Evolutionary conservation across 768 basidiomycete species (phyloP), one percentile per base, ranked within the genome.

Genomic region (Lactarius deliciosus): DNA sequence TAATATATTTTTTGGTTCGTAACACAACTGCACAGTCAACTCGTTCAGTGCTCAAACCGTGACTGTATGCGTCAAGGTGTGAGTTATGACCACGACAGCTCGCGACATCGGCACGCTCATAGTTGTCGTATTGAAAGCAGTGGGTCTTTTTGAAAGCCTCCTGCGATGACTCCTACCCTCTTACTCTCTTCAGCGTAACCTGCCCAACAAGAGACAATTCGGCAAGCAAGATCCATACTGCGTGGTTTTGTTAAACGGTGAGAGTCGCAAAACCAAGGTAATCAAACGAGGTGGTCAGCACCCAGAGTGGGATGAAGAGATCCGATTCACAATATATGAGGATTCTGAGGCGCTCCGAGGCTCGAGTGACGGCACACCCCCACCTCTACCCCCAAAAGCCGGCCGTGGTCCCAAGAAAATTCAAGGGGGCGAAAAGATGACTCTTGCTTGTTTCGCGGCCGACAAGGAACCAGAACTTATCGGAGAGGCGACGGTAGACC

Each of bases 221-320:
- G 92, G 92, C 70, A 99, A 99, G 79, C 97, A 98, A 77, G 95
- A 98, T 76, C 97, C 97, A 0, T 99, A 96, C 77, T 97, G 94
- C 71, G 79, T 87, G 28, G 84, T 96, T 30, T 80, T 82, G 4
- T 80, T 95, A 61, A 90, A 92, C 74, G 87, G 87, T 59, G 89
- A 95, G 76, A 95, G 88, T 73, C 86, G 88, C 65, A 84, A 92
- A 60, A 98, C 96, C 5, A 93, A 90, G 76, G 87, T 94, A n/a
- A 90, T 98, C 76, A 96, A 92, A 75, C 89, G 94, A 36, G 97
- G 97, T 59, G 97, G 97, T 20, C 97, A 99, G 76, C 95, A 97
- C 76, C 97, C 97, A 6, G 94, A 94, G 78, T 99, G 97, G 96
- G 97, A 99, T 75, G 95, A 97, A 73, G 97, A 99, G 78, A 81